Percentiles rank a stretch among this genome's conserved stretches.
Evolutionary conservation across 2,329 filamentous ascomycete species (phyloP).

Genomic region (Fusarium metavorans): DNA sequence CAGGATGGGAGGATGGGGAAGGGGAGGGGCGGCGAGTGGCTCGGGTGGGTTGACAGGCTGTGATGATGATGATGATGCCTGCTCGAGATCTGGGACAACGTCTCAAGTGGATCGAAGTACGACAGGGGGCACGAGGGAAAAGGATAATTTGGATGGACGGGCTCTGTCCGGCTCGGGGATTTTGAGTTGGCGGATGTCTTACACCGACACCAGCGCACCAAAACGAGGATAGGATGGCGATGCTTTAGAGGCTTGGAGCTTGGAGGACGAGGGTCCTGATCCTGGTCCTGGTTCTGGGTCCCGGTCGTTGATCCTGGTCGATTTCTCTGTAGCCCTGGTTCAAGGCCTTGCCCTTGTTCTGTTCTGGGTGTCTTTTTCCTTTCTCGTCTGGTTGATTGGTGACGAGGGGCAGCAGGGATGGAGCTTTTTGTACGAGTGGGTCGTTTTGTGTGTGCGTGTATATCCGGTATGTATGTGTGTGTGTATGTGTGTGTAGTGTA

Average conservation of each 20-base stretch:
- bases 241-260: constrained; percentile 23
- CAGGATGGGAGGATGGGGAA: constrained; percentile 27
- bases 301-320: constrained; percentile 13
- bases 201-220: constrained; percentile 22
- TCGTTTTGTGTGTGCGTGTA: background rate
- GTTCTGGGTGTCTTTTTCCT: constrained; percentile 30
- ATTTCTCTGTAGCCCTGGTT: constrained; percentile 19
- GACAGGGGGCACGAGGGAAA: constrained; percentile 28
- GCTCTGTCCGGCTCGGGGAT: constrained; percentile 35
- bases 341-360: constrained; percentile 30
- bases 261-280: constrained; percentile 15
- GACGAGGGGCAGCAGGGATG: constrained; percentile 30
- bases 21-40: constrained; percentile 27
- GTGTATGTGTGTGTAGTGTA: background rate
- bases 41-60: constrained; percentile 33
- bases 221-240: constrained; percentile 14
- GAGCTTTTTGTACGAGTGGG: constrained; percentile 7
- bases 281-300: constrained; percentile 15
- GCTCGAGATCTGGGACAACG: constrained; percentile 43
- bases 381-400: constrained; percentile 33
- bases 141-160: constrained; percentile 19
- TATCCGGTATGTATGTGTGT: constrained; percentile 4
- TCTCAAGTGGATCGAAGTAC: constrained; percentile 41
- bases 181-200: constrained; percentile 45
- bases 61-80: constrained; percentile 40